phyloP scores from a whole-genome alignment of 352 stramenopile genomes.

The Phytopythium kandeliae region DNA sequence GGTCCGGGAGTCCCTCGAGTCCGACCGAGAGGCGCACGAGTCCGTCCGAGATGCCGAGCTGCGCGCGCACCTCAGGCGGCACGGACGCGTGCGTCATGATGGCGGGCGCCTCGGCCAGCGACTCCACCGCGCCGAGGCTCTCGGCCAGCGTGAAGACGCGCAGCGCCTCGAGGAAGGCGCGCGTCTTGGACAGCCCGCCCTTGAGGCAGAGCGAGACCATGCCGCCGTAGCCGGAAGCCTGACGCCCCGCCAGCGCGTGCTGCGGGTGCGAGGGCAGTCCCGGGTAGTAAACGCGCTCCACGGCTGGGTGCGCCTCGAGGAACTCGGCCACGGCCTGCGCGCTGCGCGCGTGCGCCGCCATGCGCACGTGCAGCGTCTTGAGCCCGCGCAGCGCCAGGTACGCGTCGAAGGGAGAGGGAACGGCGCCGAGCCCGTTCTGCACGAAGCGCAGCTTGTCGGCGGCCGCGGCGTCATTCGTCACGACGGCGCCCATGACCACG shows the following conservation, averaged over 20 bases:
- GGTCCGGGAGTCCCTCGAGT: slow-evolving; percentile 91
- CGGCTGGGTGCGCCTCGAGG: slow-evolving; percentile 82
- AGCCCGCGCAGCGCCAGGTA: slow-evolving; percentile 94
- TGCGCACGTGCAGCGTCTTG: slow-evolving; percentile 93
- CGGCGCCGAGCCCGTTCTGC: slow-evolving; percentile 90
- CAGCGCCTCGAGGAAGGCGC: slow-evolving; percentile 91
- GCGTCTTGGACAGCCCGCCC: slow-evolving; percentile 70
- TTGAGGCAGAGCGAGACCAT: slow-evolving; percentile 95
- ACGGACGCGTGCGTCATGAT: slow-evolving; percentile 94
- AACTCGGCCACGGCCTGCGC: slow-evolving; percentile 88
- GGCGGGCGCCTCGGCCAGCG: slow-evolving; percentile 76
- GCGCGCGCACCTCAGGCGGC: slow-evolving; percentile 78
- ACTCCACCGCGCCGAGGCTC: slow-evolving; percentile 13
- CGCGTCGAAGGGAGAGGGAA: slow-evolving; percentile 90
- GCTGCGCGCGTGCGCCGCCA: slow-evolving; percentile 94
- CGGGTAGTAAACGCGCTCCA: slow-evolving; percentile 92
- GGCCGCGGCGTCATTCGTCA: slow-evolving; percentile 90
- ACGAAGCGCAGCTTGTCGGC: slow-evolving; percentile 94
- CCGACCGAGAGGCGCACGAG: slow-evolving; percentile 92
- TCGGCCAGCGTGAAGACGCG: slow-evolving; percentile 93
- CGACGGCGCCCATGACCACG: slow-evolving; percentile 89
- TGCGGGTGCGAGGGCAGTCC: slow-evolving; percentile 86
- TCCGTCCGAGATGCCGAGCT: slow-evolving; percentile 90
- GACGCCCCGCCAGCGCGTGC: slow-evolving; percentile 84
- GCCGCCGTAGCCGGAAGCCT: slow-evolving; percentile 64